Base-by-base conservation (phyloP, 352 stramenopile genomes). In the Lagenidium giganteum region DNA sequence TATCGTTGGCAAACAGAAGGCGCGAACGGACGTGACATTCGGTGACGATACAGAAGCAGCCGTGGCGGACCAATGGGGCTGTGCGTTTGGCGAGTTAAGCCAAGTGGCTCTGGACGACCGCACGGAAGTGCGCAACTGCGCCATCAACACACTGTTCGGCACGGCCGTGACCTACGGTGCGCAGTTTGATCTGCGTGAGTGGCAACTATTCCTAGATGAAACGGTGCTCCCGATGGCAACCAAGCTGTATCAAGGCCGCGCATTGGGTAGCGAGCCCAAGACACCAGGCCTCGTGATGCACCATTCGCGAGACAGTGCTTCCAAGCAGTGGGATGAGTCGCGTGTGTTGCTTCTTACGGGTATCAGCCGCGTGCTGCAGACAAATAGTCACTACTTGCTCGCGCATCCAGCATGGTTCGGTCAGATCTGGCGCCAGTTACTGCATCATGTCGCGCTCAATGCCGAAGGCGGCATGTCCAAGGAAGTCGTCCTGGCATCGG, bases 281-380 rank as follows among this genome's bases (percentile, higher is more conserved):
- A 27, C 29, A 7, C 16, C 50, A 1, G 57, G 50, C 12, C 77
- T 88, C 23, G 80, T 95, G 43, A 78, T 98, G 42, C 96, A 99
- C 52, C 95, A 98, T 54, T 98, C 90, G 12, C 76, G 95, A 14
- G 95, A 99, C 68, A 98, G 83, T 27, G 73, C 73, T 1, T 82
- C 89, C 24, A 99, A 99, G 54, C 96, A 98, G 66, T 99, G 96
- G 95, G 86, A 96, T 31, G 95, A 97, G 51, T 98, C 96, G 12
- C 87, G 96, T 31, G 93, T 98, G 22, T 60, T 98, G 16, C 83
- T 96, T 51, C 70, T 99, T 30, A 85, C 92, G 27, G 96, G 95
- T 11, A 78, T 98, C 24, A 95, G 87, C 49, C 83, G 96, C 42
- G 87, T 98, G 2, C 69, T 99, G 13, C 84, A 91, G 54, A 90